Evolutionary conservation across 345 rosid species (phyloP).

Genomic region (Salix viminalis): DNA sequence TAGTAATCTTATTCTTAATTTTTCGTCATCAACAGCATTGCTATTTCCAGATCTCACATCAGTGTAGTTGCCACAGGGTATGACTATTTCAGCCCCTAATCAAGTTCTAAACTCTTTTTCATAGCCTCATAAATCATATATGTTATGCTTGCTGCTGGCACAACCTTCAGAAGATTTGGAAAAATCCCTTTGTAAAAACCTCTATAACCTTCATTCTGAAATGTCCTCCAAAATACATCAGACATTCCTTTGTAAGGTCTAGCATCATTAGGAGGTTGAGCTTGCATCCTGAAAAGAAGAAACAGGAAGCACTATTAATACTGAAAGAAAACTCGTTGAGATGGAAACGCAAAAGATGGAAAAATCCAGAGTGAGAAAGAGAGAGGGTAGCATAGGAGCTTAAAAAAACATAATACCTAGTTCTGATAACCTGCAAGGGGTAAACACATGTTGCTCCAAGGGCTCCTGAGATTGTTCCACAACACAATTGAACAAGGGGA

Average conservation of each 20-base stretch:
- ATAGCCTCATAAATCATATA: conserved; percentile 69
- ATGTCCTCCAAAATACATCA: conserved; percentile 69
- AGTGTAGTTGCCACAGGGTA: neutral
- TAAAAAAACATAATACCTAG: conserved; percentile 45
- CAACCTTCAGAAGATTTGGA: conserved; percentile 74
- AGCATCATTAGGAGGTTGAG: conserved; percentile 46
- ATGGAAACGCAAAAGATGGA: neutral
- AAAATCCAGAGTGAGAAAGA: neutral
- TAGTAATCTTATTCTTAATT: conserved; percentile 19
- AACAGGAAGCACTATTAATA: neutral
- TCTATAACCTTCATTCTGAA: conserved; percentile 57
- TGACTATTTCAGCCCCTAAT: conserved; percentile 19
- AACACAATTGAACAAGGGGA: conserved; percentile 79
- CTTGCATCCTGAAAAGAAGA: conserved; percentile 69
- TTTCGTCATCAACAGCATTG: conserved; percentile 21
- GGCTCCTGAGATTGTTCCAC: conserved; percentile 83
- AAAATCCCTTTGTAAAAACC: conserved; percentile 84
- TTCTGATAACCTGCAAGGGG: conserved; percentile 90
- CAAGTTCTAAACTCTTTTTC: conserved; percentile 77
- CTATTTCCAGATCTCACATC: conserved; percentile 3
- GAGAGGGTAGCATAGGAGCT: neutral
- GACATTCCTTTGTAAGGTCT: conserved; percentile 63
- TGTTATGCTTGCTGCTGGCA: conserved; percentile 52
- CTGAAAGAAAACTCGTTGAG: neutral
- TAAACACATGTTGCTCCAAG: conserved; percentile 93